Percentiles rank a stretch among this genome's conserved stretches.
Evolutionary conservation across 139 green algal genomes (phyloP).

Genomic region (Volvox reticuliferus): DNA sequence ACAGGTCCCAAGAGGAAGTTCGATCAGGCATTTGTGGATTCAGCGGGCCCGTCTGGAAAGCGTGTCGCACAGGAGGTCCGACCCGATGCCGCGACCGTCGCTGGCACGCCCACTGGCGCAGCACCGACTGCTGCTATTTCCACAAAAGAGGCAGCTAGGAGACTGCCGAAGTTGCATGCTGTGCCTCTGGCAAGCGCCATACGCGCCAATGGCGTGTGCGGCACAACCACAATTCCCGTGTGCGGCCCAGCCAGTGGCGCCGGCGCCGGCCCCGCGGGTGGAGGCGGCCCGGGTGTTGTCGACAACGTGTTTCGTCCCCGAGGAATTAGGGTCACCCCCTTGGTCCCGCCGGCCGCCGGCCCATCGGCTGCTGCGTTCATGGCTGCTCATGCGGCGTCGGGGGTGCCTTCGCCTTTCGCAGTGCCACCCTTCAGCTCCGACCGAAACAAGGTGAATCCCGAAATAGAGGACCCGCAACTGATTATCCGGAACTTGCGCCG

Average conservation of each 20-base stretch:
- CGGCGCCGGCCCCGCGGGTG: not conserved
- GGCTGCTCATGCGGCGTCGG: not conserved
- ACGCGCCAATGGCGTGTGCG: not conserved
- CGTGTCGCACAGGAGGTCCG: not conserved
- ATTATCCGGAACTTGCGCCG: not conserved
- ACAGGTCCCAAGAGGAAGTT: not conserved
- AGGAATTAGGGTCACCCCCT: too few relatives aligned
- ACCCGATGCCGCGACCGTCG: not conserved
- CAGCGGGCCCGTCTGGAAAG: not conserved
- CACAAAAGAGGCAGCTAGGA: too few relatives aligned
- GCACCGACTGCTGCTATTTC: not conserved
- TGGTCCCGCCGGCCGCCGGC: too few relatives aligned
- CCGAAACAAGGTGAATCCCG: too few relatives aligned
- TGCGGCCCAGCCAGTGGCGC: not conserved
- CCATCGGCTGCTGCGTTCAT: not conserved
- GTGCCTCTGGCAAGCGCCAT: not conserved
- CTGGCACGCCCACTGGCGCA: not conserved
- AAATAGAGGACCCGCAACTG: not conserved
- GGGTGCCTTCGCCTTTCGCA: not conserved
- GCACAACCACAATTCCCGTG: too few relatives aligned
- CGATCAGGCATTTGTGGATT: not conserved
- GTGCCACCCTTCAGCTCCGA: not conserved
- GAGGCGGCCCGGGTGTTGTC: not conserved
- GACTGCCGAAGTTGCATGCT: not conserved
- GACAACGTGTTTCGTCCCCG: too few relatives aligned